Evolutionary conservation across 1,284 basidiomycete species (phyloP).

Genomic region (Jaminaea rosea): DNA sequence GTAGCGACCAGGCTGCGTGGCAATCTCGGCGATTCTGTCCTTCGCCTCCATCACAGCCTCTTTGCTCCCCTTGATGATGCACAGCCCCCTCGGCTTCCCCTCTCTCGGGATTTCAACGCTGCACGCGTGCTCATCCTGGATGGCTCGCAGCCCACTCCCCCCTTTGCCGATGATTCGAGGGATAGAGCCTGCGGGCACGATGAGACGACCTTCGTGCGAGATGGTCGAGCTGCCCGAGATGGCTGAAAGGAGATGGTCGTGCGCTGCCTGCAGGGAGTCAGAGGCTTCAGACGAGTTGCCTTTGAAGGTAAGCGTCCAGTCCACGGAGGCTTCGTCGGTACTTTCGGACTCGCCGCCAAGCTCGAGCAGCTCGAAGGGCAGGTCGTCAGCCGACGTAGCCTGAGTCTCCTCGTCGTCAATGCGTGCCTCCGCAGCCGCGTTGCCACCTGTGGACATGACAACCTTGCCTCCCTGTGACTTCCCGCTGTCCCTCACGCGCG

Average conservation of each 20-base stretch:
- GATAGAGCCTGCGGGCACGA: conserved; percentile 18
- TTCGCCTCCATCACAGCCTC: conserved; percentile 28
- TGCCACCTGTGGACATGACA: conserved; percentile 6
- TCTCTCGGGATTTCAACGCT: conserved; percentile 36
- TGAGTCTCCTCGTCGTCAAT: conserved; percentile 30
- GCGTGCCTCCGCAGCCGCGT: conserved; percentile 14
- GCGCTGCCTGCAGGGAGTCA: conserved; percentile 19
- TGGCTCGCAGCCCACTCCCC: conserved; percentile 24
- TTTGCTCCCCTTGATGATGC: conserved; percentile 32
- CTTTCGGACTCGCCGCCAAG: conserved; percentile 17
- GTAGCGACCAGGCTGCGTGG: too few species aligned
- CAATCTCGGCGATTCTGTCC: conserved; percentile 25
- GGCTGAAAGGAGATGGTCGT: conserved; percentile 14
- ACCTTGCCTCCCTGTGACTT: conserved; percentile 6
- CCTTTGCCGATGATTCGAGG: conserved; percentile 31
- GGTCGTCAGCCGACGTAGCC: conserved; percentile 4
- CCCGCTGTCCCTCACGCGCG: conserved; percentile 6
- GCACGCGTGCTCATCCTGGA: conserved; percentile 30
- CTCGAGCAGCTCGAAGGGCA: conserved; percentile 17
- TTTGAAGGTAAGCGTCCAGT: conserved; percentile 34
- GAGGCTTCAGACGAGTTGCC: conserved; percentile 18
- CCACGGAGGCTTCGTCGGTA: conserved; percentile 12
- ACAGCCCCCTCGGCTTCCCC: conserved; percentile 15
- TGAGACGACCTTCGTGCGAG: conserved; percentile 27
- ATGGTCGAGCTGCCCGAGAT: conserved; percentile 17